Evolutionary conservation across 2,329 filamentous ascomycete species (phyloP).

Genomic region (Sclerotinia trifoliorum): DNA sequence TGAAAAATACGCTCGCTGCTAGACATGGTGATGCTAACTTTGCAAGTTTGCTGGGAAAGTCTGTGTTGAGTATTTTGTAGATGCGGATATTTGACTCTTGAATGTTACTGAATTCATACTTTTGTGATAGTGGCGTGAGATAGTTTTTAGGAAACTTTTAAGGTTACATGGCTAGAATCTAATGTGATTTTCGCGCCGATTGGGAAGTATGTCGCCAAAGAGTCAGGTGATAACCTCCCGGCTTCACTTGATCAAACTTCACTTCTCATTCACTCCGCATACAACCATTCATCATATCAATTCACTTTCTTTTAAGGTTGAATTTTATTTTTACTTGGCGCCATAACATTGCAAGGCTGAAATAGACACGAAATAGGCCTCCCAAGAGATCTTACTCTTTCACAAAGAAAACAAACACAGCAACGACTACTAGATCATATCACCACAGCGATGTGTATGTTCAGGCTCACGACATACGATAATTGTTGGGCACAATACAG

Average conservation of each 20-base stretch:
- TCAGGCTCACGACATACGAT: constrained; percentile 4
- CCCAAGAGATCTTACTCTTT: not conserved
- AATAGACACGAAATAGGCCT: not conserved
- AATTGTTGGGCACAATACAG: constrained; percentile 14
- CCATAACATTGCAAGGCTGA: not conserved
- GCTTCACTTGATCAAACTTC: constrained; percentile 7
- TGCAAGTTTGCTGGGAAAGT: not conserved
- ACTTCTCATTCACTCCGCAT: not conserved
- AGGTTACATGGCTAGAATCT: no score
- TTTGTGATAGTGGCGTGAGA: not conserved
- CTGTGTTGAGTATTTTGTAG: not conserved
- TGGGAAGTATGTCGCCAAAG: not conserved
- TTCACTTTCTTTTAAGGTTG: no score
- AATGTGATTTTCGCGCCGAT: not conserved
- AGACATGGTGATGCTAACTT: not conserved
- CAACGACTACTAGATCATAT: not conserved
- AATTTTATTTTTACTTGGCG: not conserved
- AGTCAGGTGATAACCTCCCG: constrained; percentile 3
- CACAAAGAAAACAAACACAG: not conserved
- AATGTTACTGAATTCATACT: not conserved
- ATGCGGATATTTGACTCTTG: not conserved
- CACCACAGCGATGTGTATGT: constrained; percentile 3
- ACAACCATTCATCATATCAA: not conserved
- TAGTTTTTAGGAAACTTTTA: not conserved
- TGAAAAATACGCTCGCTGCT: not conserved